These are phyloP conservation scores for Phoma sp. DNA, from an alignment of 2,329 filamentous ascomycete species.

Conservation along the genomic window DNA sequence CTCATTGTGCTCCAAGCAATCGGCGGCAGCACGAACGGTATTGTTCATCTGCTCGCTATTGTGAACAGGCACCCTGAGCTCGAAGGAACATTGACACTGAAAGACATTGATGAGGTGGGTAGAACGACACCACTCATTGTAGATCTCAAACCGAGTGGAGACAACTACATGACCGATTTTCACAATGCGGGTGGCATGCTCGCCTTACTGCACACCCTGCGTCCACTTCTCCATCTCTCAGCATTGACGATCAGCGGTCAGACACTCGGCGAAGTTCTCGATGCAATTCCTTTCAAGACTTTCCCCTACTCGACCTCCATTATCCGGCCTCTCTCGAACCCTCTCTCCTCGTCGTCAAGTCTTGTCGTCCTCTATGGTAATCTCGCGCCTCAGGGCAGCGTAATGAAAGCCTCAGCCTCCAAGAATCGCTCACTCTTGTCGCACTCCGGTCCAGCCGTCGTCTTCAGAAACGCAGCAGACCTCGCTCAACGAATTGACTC, in stretches of 20 bases:
- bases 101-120: slow-evolving; percentile 80
- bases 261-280: slow-evolving; percentile 79
- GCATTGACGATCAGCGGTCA: slow-evolving; percentile 82
- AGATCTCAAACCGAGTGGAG: slow-evolving; percentile 81
- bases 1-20: slow-evolving; percentile 56
- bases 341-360: slow-evolving; percentile 83
- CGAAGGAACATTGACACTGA: slow-evolving; percentile 77
- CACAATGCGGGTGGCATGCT: slow-evolving; percentile 84
- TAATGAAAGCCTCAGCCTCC: slow-evolving; percentile 94
- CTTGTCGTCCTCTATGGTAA: slow-evolving; percentile 86
- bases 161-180: slow-evolving; percentile 86
- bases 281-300: slow-evolving; percentile 74
- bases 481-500: slow-evolving; percentile 75
- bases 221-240: slow-evolving; percentile 77
- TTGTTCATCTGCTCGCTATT: slow-evolving; percentile 56
- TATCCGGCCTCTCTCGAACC: slow-evolving; percentile 68
- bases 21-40: slow-evolving; percentile 54
- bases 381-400: slow-evolving; percentile 82
- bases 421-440: slow-evolving; percentile 70
- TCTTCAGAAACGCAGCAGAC: slow-evolving; percentile 82
- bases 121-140: slow-evolving; percentile 83
- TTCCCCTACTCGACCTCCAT: slow-evolving; percentile 17
- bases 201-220: slow-evolving; percentile 80
- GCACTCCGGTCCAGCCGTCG: slow-evolving; percentile 80
- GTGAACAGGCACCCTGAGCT: slow-evolving; percentile 59